Evolutionary conservation across 1,284 basidiomycete species (phyloP), one percentile per base, ranked within the genome.

Genomic region (Malassezia sympodialis): DNA sequence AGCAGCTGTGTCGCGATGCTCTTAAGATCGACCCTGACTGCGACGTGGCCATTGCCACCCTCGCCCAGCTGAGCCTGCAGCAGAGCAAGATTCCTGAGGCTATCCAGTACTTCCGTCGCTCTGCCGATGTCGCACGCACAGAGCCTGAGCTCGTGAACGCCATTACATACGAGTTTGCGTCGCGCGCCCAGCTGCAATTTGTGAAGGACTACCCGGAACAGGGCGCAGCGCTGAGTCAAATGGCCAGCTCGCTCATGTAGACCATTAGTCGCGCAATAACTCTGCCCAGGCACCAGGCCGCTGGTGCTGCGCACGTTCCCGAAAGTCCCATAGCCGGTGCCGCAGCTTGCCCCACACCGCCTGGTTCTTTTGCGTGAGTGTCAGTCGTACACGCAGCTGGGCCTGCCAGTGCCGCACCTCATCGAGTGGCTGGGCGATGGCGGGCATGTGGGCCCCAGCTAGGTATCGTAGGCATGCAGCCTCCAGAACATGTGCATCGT

Each of bases 11-110:
- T 75, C 79, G 84, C 58, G 85, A 96, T 75, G 94, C 94, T 0
- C 79, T 99, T 34, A 78, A 80, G 45, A 83, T 90, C 59, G 93
- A 69, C 43, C 80, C 86, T 15, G 90, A 93, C 65, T 98, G 93
- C 77, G 94, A 99, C 74, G 88, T 93, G 11, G 94, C 93, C 0
- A 85, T 96, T 3, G 90, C 90, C 14, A 96, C 91, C 0, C 82
- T 98, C 31, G 93, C 93, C 2, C 94, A 99, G 77, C 81, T 99
- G 21, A 84, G 82, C 59, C 76, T 98, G 62, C 93, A 98, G 78
- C 89, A 93, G 76, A 85, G 86, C 70, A 86, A 87, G 78, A 84
- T 94, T 58, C 83, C 86, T 45, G 81, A 85, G 59, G 91, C 93
- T 6, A 84, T 90, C 61, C 81, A 84, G 68, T 85, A 89, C 82